These are phyloP conservation scores for Miscanthus sacchariflorus DNA, from an alignment of 202 grass and related monocot species.

Conservation along the genomic window DNA sequence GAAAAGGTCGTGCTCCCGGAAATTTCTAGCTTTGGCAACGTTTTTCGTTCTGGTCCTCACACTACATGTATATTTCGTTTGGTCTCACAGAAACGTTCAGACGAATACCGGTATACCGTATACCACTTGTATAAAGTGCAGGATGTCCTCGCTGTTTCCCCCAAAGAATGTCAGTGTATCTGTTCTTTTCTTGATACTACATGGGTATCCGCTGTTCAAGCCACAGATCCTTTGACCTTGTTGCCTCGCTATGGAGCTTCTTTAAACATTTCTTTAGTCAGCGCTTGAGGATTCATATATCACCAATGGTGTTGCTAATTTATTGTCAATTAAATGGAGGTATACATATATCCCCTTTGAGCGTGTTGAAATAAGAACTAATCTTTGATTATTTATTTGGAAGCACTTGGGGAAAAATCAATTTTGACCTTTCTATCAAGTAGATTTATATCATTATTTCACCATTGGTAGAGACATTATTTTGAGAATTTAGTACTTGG, in stretches of 20 bases:
- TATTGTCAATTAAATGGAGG: neutral
- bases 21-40: neutral
- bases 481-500: neutral
- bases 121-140: too few relatives aligned
- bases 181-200: neutral
- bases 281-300: neutral
- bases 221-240: neutral
- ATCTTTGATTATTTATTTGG: neutral
- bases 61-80: neutral
- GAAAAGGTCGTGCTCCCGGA: neutral
- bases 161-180: too few relatives aligned
- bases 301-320: neutral
- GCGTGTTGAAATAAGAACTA: neutral
- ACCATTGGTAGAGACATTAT: too few relatives aligned
- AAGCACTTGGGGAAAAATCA: neutral
- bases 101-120: neutral
- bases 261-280: neutral
- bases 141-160: too few relatives aligned
- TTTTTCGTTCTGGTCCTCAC: neutral
- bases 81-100: neutral
- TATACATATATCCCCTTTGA: neutral
- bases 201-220: neutral
- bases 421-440: too few relatives aligned
- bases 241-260: neutral
- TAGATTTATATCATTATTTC: too few relatives aligned